These are phyloP conservation scores for Backusella luteola DNA, from an alignment of 192 early-diverging fungal species.

Conservation along the genomic window DNA sequence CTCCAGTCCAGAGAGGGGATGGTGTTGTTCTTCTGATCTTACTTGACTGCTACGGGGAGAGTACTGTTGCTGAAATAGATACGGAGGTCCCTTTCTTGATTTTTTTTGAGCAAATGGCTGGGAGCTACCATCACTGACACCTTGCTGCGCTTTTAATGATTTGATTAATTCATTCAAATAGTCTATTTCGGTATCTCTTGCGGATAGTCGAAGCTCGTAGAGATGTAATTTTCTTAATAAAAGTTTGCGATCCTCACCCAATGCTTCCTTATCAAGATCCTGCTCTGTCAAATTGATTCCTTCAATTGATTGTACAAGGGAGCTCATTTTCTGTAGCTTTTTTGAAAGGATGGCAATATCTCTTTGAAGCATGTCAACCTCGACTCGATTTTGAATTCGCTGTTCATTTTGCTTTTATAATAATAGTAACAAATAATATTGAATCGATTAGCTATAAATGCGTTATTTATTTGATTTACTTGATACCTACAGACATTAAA, in stretches of 20 bases:
- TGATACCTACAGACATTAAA: constrained; percentile 8
- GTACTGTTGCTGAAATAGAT: constrained; percentile 35
- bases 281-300: constrained; percentile 2
- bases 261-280: neutral
- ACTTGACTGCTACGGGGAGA: constrained; percentile 25
- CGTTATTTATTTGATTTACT: neutral
- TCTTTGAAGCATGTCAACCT: constrained; percentile 31
- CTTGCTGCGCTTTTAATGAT: neutral
- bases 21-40: neutral
- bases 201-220: constrained; percentile 24
- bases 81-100: constrained; percentile 14
- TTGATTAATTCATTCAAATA: constrained; percentile 21
- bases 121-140: neutral
- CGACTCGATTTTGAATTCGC: constrained; percentile 18
- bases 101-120: neutral
- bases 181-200: constrained; percentile 35
- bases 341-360: constrained; percentile 27
- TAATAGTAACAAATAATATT: neutral
- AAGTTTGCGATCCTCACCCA: constrained; percentile 14
- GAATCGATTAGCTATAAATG: neutral
- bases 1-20: constrained; percentile 33
- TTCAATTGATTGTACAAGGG: constrained; percentile 22
- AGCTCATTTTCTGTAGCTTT: constrained; percentile 22
- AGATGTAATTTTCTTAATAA: constrained; percentile 31
- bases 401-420: constrained; percentile 36